Conservation (phyloP, 2,329 filamentous ascomycete genomes). For the Neopestalotiopsis sp. region DNA sequence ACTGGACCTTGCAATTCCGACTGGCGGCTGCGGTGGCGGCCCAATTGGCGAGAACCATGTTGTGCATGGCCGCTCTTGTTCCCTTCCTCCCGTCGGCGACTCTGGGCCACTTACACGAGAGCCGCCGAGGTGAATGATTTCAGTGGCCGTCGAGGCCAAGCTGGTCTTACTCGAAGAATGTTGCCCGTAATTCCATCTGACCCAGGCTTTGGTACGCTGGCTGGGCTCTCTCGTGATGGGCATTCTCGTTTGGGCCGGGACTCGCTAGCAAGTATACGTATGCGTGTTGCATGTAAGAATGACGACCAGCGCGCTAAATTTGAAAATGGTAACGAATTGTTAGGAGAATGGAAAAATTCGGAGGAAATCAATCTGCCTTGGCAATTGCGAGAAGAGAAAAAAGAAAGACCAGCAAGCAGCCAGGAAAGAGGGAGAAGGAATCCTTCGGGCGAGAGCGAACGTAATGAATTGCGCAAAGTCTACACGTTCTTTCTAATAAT, state of each 20-base stretch:
- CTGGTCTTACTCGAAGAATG: slow-evolving; percentile 10
- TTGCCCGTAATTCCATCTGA: slow-evolving; percentile 19
- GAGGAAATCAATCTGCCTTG: not conserved
- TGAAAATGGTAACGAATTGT: not conserved
- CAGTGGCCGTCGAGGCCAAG: slow-evolving; percentile 5
- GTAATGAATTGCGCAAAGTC: slow-evolving; percentile 1
- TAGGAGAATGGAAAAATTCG: not conserved
- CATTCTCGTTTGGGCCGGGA: slow-evolving; percentile 7
- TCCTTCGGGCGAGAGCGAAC: not conserved
- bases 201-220: slow-evolving; percentile 21
- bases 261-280: not conserved
- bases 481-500: slow-evolving; percentile 11
- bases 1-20: slow-evolving; percentile 4
- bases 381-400: not conserved
- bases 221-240: slow-evolving; percentile 20
- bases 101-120: slow-evolving; percentile 18
- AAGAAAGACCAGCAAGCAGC: not conserved
- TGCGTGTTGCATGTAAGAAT: not conserved
- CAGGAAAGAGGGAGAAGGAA: not conserved
- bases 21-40: slow-evolving; percentile 11
- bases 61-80: not conserved
- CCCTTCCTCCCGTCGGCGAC: slow-evolving; percentile 2
- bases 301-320: slow-evolving; percentile 5
- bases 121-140: slow-evolving; percentile 23
- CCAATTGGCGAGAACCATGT: slow-evolving; percentile 14